Base-by-base conservation (phyloP, 2,329 filamentous ascomycete species). In the Aspergillus ochraceus region DNA sequence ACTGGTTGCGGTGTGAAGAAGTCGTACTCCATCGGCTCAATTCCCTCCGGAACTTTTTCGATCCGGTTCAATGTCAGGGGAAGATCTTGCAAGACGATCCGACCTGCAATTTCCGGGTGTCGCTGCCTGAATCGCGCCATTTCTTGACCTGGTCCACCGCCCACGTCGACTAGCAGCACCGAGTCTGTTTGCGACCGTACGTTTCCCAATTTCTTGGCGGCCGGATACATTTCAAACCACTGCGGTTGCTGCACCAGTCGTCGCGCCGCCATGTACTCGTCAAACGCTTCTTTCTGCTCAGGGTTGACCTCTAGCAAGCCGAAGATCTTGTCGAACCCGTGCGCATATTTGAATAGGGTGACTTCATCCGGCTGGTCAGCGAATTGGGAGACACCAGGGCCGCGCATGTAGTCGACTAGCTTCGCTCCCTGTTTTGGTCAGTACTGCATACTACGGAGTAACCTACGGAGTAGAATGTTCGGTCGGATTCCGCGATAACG, bases 41-140 rank as follows among this genome's bases (percentile, higher is more conserved):
- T 66, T 2, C 58, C 56, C 2, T 53, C 56, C 17, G 63, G 53
- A 12, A 65, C 22, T 20, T 60, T 49, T 2, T 60, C 36, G 52
- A 60, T 57, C 2, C 63, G 58, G 52, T 69, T 62, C 54, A 73
- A 55, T 19, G 81, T 77, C 3, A 71, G 63, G 0, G 76, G 73
- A 2, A 80, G 71, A 60, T 84, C 83, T 62, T 84, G 80, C 0
- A 84, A 66, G 0, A 84, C 65, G 1, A 83, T 68, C 6, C 73
- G 70, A 5, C 81, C 81, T 0, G 76, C 73, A 0, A 71, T 64
- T 0, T 75, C 54, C 0, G 78, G 75, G 51, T 75, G 71, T 49
- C 75, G 72, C 0, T 65, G 57, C 10, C 58, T 70, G 60, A 81
- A 76, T 45, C 73, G 67, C 6, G 64, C 60, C 20, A 78, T 58